Evolutionary conservation across 2,329 filamentous ascomycete species (phyloP), one percentile per base, ranked within the genome.

Genomic region (Aspergillus fischeri): DNA sequence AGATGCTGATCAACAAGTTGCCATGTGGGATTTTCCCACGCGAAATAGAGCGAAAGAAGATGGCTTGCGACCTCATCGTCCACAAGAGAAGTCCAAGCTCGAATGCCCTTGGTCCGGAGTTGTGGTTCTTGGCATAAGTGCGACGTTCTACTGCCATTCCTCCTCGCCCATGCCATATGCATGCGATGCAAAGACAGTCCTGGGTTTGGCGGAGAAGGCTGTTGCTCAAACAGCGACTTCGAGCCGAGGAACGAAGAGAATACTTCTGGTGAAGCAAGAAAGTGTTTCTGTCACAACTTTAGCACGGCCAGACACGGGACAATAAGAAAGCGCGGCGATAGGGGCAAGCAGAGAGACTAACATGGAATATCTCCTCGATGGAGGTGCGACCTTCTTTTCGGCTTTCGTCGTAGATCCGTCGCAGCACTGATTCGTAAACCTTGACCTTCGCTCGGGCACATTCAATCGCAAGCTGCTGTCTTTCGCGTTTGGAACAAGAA

Each of bases 1-100:
- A 60, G 44, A 7, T 58, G 42, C 49, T 59, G 61, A 21, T 67
- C 65, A 44, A 67, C 55, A 24, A 67, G 56, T 32, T 66, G 59
- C 65, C 65, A 67, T 17, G 59, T 64, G 5, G 65, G 61, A 17
- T 67, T 67, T 51, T 67, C 65, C 65, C 65, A 67, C 14, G 59
- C 58, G 41, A 67, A 67, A 49, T 65, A 67, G 10, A 66, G 58
- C 3, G 64, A 66, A 5, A 67, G 49, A 9, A 67, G 52, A 27
- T 67, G 65, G 11, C 65, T 66, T 1, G 65, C 65, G 3, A 58
- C 59, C 41, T 65, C 63, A 45, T 63, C 60, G 21, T 64, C 58
- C 2, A 62, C 60, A 3, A 67, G 58, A 7, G 51, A 55, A 8
- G 63, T 65, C 65, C 65, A 67, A 24, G 53, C 41, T 9, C 63